These are phyloP conservation scores for Amanita polypyramis DNA, from an alignment of 768 basidiomycete species.

Conservation along the genomic window DNA sequence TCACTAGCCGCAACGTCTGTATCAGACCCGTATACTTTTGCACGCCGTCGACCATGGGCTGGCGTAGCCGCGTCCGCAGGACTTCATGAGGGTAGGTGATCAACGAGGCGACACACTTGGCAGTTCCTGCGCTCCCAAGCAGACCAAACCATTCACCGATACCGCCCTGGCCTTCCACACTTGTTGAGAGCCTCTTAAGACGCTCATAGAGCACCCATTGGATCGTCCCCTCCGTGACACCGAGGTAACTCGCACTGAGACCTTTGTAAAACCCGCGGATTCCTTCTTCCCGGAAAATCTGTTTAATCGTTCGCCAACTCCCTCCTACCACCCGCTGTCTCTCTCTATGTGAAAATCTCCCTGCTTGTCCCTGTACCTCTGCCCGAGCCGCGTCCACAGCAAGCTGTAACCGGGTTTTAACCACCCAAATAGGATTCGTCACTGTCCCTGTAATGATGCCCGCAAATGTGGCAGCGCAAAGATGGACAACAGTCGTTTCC, in stretches of 20 bases:
- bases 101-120: constrained; percentile 87
- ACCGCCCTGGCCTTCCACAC: constrained; percentile 45
- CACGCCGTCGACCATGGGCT: constrained; percentile 70
- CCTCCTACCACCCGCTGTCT: constrained; percentile 31
- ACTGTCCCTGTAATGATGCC: constrained; percentile 81
- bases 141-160: constrained; percentile 66
- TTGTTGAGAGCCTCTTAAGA: constrained; percentile 59
- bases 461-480: constrained; percentile 75
- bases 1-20: constrained; percentile 78
- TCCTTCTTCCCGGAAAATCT: constrained; percentile 77
- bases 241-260: constrained; percentile 87
- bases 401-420: constrained; percentile 93
- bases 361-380: constrained; percentile 9
- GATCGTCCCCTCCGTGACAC: constrained; percentile 92
- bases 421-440: constrained; percentile 99
- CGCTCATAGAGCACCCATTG: constrained; percentile 97
- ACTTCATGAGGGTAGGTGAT: constrained; percentile 99
- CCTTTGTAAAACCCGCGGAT: constrained; percentile 90
- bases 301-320: constrained; percentile 50
- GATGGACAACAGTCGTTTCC: constrained; percentile 82
- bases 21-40: constrained; percentile 77
- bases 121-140: constrained; percentile 83
- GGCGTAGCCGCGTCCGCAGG: constrained; percentile 82
- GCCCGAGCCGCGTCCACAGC: constrained; percentile 13
- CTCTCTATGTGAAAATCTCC: constrained; percentile 8